Conservation (phyloP, 305 asterid species). For the Fraxinus xanthoxyloides region DNA sequence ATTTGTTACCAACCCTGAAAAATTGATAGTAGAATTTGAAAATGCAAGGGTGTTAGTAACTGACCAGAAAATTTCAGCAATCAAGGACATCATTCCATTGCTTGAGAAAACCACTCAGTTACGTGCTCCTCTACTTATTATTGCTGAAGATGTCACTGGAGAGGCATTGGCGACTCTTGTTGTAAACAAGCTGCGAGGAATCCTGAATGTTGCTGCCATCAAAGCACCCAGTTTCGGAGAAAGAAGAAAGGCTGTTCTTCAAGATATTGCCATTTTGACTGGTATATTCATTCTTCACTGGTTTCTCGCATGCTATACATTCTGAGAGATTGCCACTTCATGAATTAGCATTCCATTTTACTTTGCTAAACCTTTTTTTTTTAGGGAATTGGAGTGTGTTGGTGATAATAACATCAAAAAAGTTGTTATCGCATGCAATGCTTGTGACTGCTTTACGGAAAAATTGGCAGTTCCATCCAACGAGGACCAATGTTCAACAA, state of each 20-base stretch:
- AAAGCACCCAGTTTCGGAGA: conserved; percentile 96
- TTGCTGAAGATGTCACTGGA: conserved; percentile 84
- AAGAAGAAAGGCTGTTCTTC: conserved; percentile 84
- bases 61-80: conserved; percentile 88
- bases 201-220: conserved; percentile 79
- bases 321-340: neutral
- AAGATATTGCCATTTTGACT: conserved; percentile 84
- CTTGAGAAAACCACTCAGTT: conserved; percentile 88
- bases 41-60: conserved; percentile 83
- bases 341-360: neutral
- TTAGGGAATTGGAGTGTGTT: neutral
- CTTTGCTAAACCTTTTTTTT: neutral
- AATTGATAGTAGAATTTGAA: conserved; percentile 83
- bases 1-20: conserved; percentile 91
- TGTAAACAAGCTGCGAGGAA: conserved; percentile 81
- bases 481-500: neutral
- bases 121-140: conserved; percentile 75
- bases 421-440: neutral
- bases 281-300: conserved; percentile 32
- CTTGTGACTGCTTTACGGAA: neutral
- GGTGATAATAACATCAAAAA: neutral
- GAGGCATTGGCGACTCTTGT: conserved; percentile 94
- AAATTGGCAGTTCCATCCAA: neutral
- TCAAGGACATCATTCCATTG: conserved; percentile 93
- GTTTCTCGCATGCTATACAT: neutral